These are phyloP conservation scores for Hysterangium stoloniferum DNA, from an alignment of 768 basidiomycete genomes.

Conservation along the genomic window DNA sequence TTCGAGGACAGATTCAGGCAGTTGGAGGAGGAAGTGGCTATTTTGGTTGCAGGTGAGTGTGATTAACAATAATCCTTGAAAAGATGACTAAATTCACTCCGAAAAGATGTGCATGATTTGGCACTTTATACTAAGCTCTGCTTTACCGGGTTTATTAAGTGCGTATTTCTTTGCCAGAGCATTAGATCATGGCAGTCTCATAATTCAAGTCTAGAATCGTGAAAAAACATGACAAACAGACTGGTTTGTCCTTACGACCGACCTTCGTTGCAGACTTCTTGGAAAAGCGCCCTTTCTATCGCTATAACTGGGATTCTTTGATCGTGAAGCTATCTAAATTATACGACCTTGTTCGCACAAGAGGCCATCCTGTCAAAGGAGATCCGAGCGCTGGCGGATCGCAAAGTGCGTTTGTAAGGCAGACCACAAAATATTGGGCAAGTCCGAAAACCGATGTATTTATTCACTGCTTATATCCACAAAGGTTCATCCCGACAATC, in stretches of 20 bases:
- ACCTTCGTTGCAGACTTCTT: constrained; percentile 88
- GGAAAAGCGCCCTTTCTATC: constrained; percentile 93
- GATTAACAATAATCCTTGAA: constrained; percentile 22
- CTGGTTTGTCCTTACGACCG: constrained; percentile 69
- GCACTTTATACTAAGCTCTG: constrained; percentile 95
- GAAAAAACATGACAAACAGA: constrained; percentile 98
- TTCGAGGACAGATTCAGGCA: constrained; percentile 81
- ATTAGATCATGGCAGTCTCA: background rate
- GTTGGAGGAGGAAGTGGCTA: constrained; percentile 91
- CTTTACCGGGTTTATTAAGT: constrained; percentile 96
- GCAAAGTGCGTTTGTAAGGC: constrained; percentile 96
- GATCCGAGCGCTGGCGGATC: constrained; percentile 91
- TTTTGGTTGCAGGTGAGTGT: constrained; percentile 66
- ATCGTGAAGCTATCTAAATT: constrained; percentile 94
- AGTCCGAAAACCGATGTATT: constrained; percentile 7
- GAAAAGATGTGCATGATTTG: constrained; percentile 69
- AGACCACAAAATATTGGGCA: constrained; percentile 99
- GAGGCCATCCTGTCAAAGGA: constrained; percentile 90
- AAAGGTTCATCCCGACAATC: constrained; percentile 84
- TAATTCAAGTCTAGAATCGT: constrained; percentile 1
- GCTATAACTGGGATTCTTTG: constrained; percentile 90
- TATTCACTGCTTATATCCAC: constrained; percentile 7
- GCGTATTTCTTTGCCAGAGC: background rate
- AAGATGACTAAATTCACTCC: background rate
- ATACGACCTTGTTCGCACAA: constrained; percentile 90